Base-by-base conservation (phyloP, 257 asterid genomes). In the Plantago ovata region DNA sequence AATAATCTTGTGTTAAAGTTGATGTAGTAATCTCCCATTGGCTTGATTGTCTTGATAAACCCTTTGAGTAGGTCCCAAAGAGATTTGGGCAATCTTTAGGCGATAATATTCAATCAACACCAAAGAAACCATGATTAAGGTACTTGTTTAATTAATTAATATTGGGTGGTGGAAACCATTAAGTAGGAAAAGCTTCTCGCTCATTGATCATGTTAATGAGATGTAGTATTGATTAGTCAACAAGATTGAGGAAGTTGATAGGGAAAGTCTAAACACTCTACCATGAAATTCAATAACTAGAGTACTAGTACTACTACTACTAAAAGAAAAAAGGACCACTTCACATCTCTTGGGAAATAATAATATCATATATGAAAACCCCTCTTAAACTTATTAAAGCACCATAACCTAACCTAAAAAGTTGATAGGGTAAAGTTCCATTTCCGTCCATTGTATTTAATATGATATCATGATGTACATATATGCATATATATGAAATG, bases 51-150 rank as follows among this genome's bases (percentile, higher is more conserved):
- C 64, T 85, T 72, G 80, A 73, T 72, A 77, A 77, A 63, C 76
- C 78, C 76, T 70, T 61, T 71, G 64, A 54, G 81, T 56, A 82
- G 96, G 94, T 62, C 86, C 66, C 20, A 18, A 19, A 42, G 23
- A 19, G 95, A 88, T 88, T 81, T 53, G 84, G 90, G 85, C 60
- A 74, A 85, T 88, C 96, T 57, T 74, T 67, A 78, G 56, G 62
- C 53, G 85, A 85, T 85, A 79, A 84, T 75, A 68, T 73, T 80
- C 81, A 81, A 81, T 86, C 84, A 89, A 78, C 69, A 77, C 78
- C 68, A 63, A 81, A 67, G 63, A 70, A 78, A 71, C 56, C 72
- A 81, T 81, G 81, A 86, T 81, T 81, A 71, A 65, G 72, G 78
- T 64, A 56, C 36, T 68, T 57, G 74, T 74, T 70, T 62, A 61